Evolutionary conservation across 805 yeast genomes (phyloP).

Genomic region (Kodamaea laetipori): DNA sequence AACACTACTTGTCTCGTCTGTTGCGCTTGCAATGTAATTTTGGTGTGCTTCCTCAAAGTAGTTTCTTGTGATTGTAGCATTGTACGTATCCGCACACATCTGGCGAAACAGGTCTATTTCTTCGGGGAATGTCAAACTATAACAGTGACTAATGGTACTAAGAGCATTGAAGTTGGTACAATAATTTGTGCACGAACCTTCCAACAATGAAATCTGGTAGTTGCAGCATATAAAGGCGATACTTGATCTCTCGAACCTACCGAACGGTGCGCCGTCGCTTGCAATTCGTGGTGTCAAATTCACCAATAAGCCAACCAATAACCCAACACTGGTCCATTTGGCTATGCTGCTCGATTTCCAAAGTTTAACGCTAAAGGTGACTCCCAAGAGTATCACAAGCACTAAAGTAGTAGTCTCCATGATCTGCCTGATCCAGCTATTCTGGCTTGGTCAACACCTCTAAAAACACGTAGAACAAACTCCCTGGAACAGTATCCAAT

Average conservation of each 20-base stretch:
- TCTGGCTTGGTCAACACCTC: too few relatives aligned
- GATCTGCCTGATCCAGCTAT: too few relatives aligned
- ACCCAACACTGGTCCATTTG: constrained; percentile 12
- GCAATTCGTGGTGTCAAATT: constrained; percentile 31
- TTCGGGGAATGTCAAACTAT: constrained; percentile 24
- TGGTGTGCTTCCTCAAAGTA: constrained; percentile 25
- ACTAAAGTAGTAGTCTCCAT: constrained; percentile 10
- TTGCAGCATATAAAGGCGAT: constrained; percentile 37
- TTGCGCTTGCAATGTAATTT: constrained; percentile 8
- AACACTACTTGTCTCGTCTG: constrained; percentile 22
- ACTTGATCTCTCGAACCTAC: constrained; percentile 28
- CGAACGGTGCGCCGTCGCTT: constrained; percentile 33
- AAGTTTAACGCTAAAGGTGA: constrained; percentile 12
- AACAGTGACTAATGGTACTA: constrained; percentile 42
- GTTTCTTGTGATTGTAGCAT: constrained; percentile 23
- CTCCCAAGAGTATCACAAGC: constrained; percentile 20
- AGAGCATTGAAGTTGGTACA: constrained; percentile 26
- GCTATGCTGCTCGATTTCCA: constrained; percentile 2
- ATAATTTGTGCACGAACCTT: constrained; percentile 2
- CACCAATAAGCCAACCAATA: constrained; percentile 16
- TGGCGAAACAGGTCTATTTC: constrained; percentile 27
- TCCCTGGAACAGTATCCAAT: too few relatives aligned
- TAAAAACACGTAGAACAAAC: too few relatives aligned
- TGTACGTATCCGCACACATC: constrained; percentile 26
- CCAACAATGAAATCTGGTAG: constrained; percentile 20